Conservation (phyloP, 352 stramenopile species). For the Globisporangium irregulare region DNA sequence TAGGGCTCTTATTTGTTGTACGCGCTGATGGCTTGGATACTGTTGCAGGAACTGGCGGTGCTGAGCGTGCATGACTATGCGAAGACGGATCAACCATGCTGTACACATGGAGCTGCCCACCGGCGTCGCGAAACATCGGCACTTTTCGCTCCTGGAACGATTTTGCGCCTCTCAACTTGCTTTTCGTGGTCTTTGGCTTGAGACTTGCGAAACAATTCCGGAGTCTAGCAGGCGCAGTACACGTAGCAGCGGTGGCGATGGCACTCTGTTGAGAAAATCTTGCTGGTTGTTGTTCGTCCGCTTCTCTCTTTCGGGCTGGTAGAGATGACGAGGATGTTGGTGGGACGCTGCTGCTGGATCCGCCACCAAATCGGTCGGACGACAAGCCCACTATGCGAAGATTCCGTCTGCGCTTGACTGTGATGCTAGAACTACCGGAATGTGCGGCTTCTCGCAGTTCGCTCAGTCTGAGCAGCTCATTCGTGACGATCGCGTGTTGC, state of each 20-base stretch:
- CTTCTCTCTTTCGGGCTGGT: not conserved
- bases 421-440: not conserved
- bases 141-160: not conserved
- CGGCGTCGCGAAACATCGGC: constrained; percentile 19
- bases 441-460: not conserved
- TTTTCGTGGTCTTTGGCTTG: constrained; percentile 11
- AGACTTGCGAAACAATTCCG: not conserved
- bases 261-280: not conserved
- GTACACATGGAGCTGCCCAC: constrained; percentile 30
- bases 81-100: constrained; percentile 34
- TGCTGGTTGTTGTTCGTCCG: not conserved
- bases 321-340: too few species aligned
- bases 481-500: not conserved
- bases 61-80: not conserved
- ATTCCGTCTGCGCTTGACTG: not conserved
- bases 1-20: not conserved
- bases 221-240: not conserved
- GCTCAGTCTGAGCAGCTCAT: constrained; percentile 1
- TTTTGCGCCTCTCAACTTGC: not conserved
- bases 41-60: not conserved
- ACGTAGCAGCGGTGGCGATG: too few species aligned
- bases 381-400: constrained; percentile 6
- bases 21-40: not conserved
- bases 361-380: not conserved
- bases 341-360: too few species aligned